Evolutionary conservation across 2,329 filamentous ascomycete genomes (phyloP), one percentile per base, ranked within the genome.

Genomic region (Nigrospora oryzae): DNA sequence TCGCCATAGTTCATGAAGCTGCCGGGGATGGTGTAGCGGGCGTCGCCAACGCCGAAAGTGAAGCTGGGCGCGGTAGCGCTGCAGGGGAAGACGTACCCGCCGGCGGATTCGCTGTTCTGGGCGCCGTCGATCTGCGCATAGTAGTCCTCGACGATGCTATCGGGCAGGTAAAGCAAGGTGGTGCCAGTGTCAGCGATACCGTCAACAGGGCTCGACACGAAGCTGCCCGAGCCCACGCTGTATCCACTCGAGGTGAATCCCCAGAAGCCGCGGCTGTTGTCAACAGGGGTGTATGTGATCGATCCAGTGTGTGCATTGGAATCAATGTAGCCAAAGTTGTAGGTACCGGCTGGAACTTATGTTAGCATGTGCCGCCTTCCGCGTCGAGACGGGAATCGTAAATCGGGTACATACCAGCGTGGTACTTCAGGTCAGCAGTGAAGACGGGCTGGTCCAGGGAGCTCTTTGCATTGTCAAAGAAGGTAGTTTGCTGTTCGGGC

Each of bases 121-220:
- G 76, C 68, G 13, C 69, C 66, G 3, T 57, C 40, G 3, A 81
- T 69, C 47, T 71, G 49, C 14, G 46, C 51, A 57, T 79, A 82
- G 62, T 80, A 82, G 10, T 64, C 68, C 19, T 60, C 51, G 36
- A 73, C 71, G 37, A 79, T 63, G 14, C 64, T 53, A 38, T 64
- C 58, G 50, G 70, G 66, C 47, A 77, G 63, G 45, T 79, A 63
- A 55, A 80, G 67, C 45, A 82, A 67, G 14, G 77, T 76, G 12
- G 77, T 79, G 44, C 78, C 78, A 11, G 78, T 81, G 61, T 82
- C 78, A 23, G 73, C 72, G 48, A 81, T 79, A 28, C 42, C 42
- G 31, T n/a, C 12, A 15, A 44, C 38, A 36, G 15, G 17, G 31
- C n/a, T 38, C 11, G n/a, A 19, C 23, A 32, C 40, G 35, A 37